Percentiles rank a stretch among this genome's conserved stretches.
phyloP scores from a whole-genome alignment of 2,329 filamentous ascomycete species.

The Exophiala phaeomuriformis region DNA sequence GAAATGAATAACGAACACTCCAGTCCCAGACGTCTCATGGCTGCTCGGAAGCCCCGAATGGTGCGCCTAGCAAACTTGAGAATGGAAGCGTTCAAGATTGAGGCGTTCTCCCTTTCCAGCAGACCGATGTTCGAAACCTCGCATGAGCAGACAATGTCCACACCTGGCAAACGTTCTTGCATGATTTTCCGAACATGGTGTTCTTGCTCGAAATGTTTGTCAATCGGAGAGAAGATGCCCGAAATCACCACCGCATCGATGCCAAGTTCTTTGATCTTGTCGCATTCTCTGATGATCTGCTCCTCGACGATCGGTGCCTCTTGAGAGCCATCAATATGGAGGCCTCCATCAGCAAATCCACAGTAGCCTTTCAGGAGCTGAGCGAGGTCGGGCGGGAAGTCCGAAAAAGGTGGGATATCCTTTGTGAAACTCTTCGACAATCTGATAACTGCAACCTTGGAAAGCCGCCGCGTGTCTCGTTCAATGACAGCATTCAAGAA shows the following conservation, averaged over 20 bases:
- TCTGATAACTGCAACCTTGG: conserved; percentile 42
- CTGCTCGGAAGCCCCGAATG: conserved; percentile 49
- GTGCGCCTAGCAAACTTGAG: conserved; percentile 51
- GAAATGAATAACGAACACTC: conserved; percentile 53
- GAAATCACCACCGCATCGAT: conserved; percentile 38
- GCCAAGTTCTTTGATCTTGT: conserved; percentile 33
- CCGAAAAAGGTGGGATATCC: conserved; percentile 40
- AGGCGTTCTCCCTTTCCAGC: conserved; percentile 56
- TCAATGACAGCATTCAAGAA: conserved; percentile 47
- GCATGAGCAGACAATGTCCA: conserved; percentile 40
- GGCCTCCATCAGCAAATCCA: conserved; percentile 41
- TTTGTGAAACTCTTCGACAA: conserved; percentile 41
- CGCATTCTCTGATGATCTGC: conserved; percentile 34
- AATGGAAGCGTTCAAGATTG: conserved; percentile 58
- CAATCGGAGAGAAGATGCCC: conserved; percentile 44
- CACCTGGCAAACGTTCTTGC: conserved; percentile 31
- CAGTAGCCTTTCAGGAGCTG: conserved; percentile 39
- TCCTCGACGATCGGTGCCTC: conserved; percentile 36
- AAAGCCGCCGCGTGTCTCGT: conserved; percentile 38
- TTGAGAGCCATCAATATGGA: conserved; percentile 42
- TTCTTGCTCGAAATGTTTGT: conserved; percentile 39
- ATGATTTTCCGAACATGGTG: conserved; percentile 36
- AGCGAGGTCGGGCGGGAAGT: conserved; percentile 37
- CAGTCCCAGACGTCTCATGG: conserved; percentile 46
- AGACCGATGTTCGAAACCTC: conserved; percentile 30